Base-by-base conservation (phyloP, 2,329 filamentous ascomycete genomes). In the Aspergillus fischeri region DNA sequence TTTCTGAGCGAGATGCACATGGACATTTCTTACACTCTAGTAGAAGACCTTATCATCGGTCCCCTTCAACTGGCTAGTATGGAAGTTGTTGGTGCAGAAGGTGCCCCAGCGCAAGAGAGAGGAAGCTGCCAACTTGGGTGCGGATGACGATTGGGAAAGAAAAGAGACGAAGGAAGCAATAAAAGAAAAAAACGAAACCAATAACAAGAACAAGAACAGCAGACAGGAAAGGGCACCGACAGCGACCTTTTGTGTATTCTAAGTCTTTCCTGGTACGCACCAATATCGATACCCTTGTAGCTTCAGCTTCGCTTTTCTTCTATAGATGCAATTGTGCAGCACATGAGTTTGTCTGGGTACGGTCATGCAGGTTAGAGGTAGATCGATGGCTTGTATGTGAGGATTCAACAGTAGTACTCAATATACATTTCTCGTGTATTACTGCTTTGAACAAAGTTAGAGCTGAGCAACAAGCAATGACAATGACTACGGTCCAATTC, bases 251-350 rank as follows among this genome's bases (percentile, higher is more conserved):
- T 63, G 64, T 71, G 68, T 69, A 70, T 60, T 67, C 64, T 70
- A 70, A 55, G 58, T 61, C 57, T 51, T 55, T 51, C 59, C 54
- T 57, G 57, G 60, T 62, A 64, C 65, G 67, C 63, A 63, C 64
- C 66, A 67, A 69, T 65, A 71, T 71, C 68, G 69, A 71, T 71
- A 71, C 68, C 69, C 69, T 71, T 67, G 60, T 65, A 70, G 60
- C 62, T 65, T 61, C 55, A 53, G 57, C 52, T 65, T 60, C 32
- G n/a, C 55, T 52, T 48, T 49, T 49, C 42, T 20, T 35, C 52
- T 48, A 7, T 24, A 7, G 11, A 7, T 27, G 14, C 24, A 11
- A 7, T 38, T 38, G 14, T 38, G 32, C 17, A 38, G 32, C 14
- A 17, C 14, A 17, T 38, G 32, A 38, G 32, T 17, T 38, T 38